Evolutionary conservation across 2,329 filamentous ascomycete genomes (phyloP).

Genomic region (Curvularia hawaiiensis): DNA sequence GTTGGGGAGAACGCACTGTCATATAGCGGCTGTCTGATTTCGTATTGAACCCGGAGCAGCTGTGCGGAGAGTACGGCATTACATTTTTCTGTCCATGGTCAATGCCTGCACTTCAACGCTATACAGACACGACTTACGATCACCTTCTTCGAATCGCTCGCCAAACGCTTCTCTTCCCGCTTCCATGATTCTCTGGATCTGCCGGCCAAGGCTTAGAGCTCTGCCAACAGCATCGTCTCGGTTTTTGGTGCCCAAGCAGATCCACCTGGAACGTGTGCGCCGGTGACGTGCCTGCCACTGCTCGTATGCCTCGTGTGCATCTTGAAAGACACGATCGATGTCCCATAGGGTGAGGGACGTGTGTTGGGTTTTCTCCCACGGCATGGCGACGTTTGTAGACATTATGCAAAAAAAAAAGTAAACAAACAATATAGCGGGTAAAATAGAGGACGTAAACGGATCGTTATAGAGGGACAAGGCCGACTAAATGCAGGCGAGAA

Average conservation of each 20-base stretch:
- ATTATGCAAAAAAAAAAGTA: slow-evolving; percentile 14
- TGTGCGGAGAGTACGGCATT: slow-evolving; percentile 39
- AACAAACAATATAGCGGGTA: background rate
- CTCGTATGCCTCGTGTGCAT: slow-evolving; percentile 40
- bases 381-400: slow-evolving; percentile 18
- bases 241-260: slow-evolving; percentile 30
- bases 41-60: slow-evolving; percentile 41
- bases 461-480: slow-evolving; percentile 4
- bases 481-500: slow-evolving; percentile 7
- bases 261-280: slow-evolving; percentile 32
- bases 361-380: slow-evolving; percentile 39
- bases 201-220: slow-evolving; percentile 34
- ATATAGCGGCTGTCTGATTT: slow-evolving; percentile 38
- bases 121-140: slow-evolving; percentile 27
- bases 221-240: slow-evolving; percentile 36
- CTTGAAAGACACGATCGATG: slow-evolving; percentile 44
- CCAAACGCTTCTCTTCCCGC: slow-evolving; percentile 36
- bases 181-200: slow-evolving; percentile 35
- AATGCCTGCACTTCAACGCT: slow-evolving; percentile 11
- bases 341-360: slow-evolving; percentile 43
- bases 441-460: background rate
- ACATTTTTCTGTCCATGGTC: slow-evolving; percentile 35
- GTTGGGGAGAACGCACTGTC: slow-evolving; percentile 33
- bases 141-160: slow-evolving; percentile 39
- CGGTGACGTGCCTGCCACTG: slow-evolving; percentile 33